Evolutionary conservation across 73 alveolate species (phyloP), one percentile per base, ranked within the genome.

Genomic region (Tetrahymena thermophila): DNA sequence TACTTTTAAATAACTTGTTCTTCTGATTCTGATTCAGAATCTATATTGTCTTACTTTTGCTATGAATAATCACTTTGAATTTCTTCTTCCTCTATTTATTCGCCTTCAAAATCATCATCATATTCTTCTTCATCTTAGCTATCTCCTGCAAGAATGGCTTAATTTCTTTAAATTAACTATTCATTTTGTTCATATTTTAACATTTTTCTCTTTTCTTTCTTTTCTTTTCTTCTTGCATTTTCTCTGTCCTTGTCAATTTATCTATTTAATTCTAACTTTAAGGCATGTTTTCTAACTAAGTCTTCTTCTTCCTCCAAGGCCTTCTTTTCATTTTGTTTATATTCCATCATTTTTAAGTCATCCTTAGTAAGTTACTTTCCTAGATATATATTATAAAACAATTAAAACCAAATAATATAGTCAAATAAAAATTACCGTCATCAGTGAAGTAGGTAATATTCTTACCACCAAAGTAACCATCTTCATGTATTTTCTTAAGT

Each of bases 401-500:
- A 19, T 71, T 71, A 71, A 40, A 40, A 31, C 89, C 31, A 1
- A 71, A 28, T 1, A 8, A 71, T 8, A 7, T 16, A 94, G 25
- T 10, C 0, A 94, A n/a, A 35, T 94, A 35, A 9, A 0, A 84
- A 56, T 21, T 95, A 95, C 97, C 97, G 35, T 95, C 97, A 31
- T 85, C 93, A 89, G 93, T 93, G 43, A 89, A 95, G 93, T 84
- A 89, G 35, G 84, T 94, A 85, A 85, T 95, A 89, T 95, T 95
- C 25, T 93, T 85, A 34, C 97, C 97, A 43, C 94, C 95, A 89
- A 95, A 95, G 42, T 85, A 56, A 16, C 95, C 97, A 17, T 95
- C 97, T 10, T 35, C 94, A 43, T 95, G 44, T 0, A 95, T 94
- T 40, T 95, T 95, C 37, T 95, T 95, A 40, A 95, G 35, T 85